Evolutionary conservation across 257 asterid genomes (phyloP).

Genomic region (Scutellaria barbata): DNA sequence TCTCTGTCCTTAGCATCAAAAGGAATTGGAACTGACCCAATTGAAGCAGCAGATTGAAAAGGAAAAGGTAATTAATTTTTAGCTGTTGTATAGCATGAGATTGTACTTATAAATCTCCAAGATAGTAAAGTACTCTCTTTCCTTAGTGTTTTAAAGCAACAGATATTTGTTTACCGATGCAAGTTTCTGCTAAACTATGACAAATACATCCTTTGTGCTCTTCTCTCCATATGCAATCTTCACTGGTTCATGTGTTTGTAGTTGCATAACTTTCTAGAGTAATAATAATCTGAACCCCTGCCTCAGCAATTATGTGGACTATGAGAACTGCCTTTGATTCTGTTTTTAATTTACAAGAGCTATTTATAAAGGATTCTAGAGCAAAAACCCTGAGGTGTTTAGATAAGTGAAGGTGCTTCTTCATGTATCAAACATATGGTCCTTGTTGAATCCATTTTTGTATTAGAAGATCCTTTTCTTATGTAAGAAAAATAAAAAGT

Average conservation of each 20-base stretch:
- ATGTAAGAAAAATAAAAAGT: not conserved
- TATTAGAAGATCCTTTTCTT: constrained; percentile 13
- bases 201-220: not conserved
- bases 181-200: not conserved
- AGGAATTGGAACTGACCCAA: constrained; percentile 73
- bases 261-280: not conserved
- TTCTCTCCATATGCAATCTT: too few relatives aligned
- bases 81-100: not conserved
- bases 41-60: constrained; percentile 80
- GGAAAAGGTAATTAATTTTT: constrained; percentile 63
- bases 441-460: constrained; percentile 24
- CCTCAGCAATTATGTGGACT: not conserved
- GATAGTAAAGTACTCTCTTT: constrained; percentile 5
- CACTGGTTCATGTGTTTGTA: too few relatives aligned
- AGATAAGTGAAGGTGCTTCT: too few relatives aligned
- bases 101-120: not conserved
- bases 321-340: not conserved
- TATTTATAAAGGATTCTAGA: not conserved
- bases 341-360: not conserved
- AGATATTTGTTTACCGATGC: not conserved
- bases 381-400: not conserved
- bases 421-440: not conserved
- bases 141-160: not conserved
- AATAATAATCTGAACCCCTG: not conserved
- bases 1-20: constrained; percentile 69